Evolutionary conservation across 208 protist genomes (phyloP).

Genomic region (Naegleria fowleri): DNA sequence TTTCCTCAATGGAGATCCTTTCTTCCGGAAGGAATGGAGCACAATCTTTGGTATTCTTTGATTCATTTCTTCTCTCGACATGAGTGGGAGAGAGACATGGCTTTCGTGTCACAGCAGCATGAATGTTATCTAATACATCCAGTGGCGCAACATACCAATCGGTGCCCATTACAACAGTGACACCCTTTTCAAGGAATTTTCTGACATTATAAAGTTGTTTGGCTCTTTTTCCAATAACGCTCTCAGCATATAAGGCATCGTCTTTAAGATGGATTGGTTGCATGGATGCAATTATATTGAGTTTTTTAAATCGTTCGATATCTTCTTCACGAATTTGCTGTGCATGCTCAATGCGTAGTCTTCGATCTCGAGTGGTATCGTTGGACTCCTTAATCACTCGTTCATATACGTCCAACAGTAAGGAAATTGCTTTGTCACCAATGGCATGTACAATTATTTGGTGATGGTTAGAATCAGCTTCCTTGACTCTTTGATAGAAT

Average conservation of each 20-base stretch:
- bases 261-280: constrained; percentile 60
- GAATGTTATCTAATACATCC: constrained; percentile 51
- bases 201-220: constrained; percentile 52
- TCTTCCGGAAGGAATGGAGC: constrained; percentile 52
- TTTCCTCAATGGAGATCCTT: constrained; percentile 55
- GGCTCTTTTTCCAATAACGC: constrained; percentile 48
- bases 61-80: background rate
- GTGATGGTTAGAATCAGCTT: constrained; percentile 22
- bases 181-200: constrained; percentile 44
- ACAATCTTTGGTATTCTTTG: constrained; percentile 44
- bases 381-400: constrained; percentile 37
- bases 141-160: constrained; percentile 62
- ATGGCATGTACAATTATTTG: constrained; percentile 51
- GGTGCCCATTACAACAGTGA: constrained; percentile 52
- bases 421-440: constrained; percentile 46
- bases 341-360: constrained; percentile 61
- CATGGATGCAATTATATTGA: constrained; percentile 62
- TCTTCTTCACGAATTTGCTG: constrained; percentile 52
- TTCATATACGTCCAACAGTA: constrained; percentile 44
- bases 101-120: constrained; percentile 55
- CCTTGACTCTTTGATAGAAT: constrained; percentile 40
- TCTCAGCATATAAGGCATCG: constrained; percentile 55
- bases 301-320: constrained; percentile 48
- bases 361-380: constrained; percentile 38
- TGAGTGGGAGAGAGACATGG: constrained; percentile 41